Percentiles rank a stretch among this genome's conserved stretches.
phyloP scores from a whole-genome alignment of 257 asterid genomes.

The Nicotiana knightiana region DNA sequence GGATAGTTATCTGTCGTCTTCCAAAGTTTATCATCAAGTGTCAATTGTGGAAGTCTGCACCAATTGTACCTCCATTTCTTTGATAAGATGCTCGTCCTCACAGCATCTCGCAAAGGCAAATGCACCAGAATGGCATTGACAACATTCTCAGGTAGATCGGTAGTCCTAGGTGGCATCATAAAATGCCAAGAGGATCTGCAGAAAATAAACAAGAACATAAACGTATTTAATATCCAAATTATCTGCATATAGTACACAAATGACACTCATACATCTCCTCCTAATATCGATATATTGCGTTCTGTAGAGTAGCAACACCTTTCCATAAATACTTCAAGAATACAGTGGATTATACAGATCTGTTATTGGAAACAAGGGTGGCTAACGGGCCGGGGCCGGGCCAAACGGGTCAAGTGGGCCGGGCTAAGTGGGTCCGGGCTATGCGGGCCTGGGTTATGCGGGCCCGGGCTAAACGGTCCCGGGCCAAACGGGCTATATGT shows the following conservation, averaged over 20 bases:
- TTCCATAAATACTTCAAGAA: neutral
- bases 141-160: neutral
- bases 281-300: neutral
- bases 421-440: too few species aligned
- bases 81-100: neutral
- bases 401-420: too few species aligned
- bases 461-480: too few species aligned
- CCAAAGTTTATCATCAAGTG: slow-evolving; percentile 1
- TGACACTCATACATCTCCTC: neutral
- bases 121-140: neutral
- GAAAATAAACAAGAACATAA: neutral
- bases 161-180: neutral
- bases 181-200: neutral
- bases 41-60: neutral
- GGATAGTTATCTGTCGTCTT: neutral
- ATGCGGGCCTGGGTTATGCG: too few species aligned
- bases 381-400: too few species aligned
- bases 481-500: too few species aligned
- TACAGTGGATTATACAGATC: neutral
- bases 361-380: neutral
- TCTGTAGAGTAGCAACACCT: neutral
- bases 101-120: neutral
- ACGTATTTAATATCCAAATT: neutral
- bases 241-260: neutral
- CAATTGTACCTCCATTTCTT: slow-evolving; percentile 10